Evolutionary conservation across 352 stramenopile species (phyloP).

Genomic region (Phytophthora sojae): DNA sequence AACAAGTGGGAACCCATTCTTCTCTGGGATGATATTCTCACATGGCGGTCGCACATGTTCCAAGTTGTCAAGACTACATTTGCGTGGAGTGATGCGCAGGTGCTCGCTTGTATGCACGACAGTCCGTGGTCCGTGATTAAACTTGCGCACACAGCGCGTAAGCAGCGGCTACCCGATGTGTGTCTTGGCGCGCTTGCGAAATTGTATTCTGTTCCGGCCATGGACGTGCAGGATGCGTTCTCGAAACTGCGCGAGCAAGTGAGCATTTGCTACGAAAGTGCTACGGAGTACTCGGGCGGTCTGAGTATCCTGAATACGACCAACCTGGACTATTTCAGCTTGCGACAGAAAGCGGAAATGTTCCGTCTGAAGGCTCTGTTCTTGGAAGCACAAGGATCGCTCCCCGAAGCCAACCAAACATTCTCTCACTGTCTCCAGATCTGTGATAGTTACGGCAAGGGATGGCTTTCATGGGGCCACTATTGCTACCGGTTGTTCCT

Average conservation of each 20-base stretch:
- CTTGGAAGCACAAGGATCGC: constrained; percentile 81
- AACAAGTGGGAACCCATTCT: constrained; percentile 95
- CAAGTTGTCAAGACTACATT: constrained; percentile 91
- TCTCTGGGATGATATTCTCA: constrained; percentile 94
- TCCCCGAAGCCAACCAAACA: constrained; percentile 87
- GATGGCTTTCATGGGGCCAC: constrained; percentile 95
- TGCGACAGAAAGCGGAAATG: constrained; percentile 93
- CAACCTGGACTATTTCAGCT: constrained; percentile 93
- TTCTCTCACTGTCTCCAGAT: constrained; percentile 94
- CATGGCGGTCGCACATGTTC: constrained; percentile 95
- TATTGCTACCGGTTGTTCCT: constrained; percentile 91
- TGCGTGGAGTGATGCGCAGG: constrained; percentile 87
- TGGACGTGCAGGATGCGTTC: constrained; percentile 95
- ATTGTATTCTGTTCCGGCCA: constrained; percentile 88
- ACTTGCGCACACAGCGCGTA: constrained; percentile 90
- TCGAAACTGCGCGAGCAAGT: constrained; percentile 94
- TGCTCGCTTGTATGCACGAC: constrained; percentile 93
- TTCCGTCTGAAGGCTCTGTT: constrained; percentile 94
- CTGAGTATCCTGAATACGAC: constrained; percentile 94
- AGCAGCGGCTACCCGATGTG: constrained; percentile 91
- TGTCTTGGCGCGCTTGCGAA: constrained; percentile 87
- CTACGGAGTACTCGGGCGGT: constrained; percentile 86
- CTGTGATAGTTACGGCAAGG: constrained; percentile 93
- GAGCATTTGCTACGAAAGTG: constrained; percentile 92
- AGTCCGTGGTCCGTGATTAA: constrained; percentile 94